Evolutionary conservation across 1,139 yeast genomes (phyloP).

Genomic region (Hansenula lynferdii): DNA sequence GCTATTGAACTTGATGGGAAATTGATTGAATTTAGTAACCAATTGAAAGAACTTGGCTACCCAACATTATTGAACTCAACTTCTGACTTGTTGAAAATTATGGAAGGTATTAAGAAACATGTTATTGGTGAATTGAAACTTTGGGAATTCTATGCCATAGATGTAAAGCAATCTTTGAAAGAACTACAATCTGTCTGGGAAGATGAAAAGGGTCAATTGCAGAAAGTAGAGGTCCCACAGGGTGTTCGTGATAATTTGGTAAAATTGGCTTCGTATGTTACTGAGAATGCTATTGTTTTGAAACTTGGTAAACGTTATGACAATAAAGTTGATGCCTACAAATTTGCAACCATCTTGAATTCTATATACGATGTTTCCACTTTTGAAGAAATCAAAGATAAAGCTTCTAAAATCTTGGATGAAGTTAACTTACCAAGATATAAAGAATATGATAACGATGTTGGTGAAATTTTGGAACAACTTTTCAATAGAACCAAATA

Average conservation of each 20-base stretch:
- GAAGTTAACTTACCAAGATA: conserved; percentile 75
- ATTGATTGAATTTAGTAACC: conserved; percentile 57
- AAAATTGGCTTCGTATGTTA: conserved; percentile 48
- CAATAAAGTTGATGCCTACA: conserved; percentile 47
- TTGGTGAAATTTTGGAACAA: conserved; percentile 58
- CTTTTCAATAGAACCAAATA: conserved; percentile 71
- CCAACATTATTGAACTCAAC: conserved; percentile 48
- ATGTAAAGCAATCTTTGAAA: conserved; percentile 37
- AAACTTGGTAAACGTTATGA: conserved; percentile 42
- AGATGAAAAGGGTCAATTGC: conserved; percentile 15
- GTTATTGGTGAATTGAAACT: conserved; percentile 64
- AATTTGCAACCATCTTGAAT: conserved; percentile 43
- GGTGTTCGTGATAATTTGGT: conserved; percentile 33
- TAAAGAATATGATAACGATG: conserved; percentile 71
- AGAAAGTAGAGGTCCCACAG: conserved; percentile 36
- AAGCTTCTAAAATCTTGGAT: conserved; percentile 57
- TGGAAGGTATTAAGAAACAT: conserved; percentile 62
- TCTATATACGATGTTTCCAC: conserved; percentile 25
- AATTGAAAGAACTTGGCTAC: conserved; percentile 49
- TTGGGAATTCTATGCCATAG: conserved; percentile 86
- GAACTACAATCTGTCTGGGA: conserved; percentile 22
- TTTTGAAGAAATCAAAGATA: conserved; percentile 30
- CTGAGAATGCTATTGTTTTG: conserved; percentile 35
- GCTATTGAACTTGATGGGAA: conserved; percentile 81
- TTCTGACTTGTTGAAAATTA: conserved; percentile 52